Conservation (phyloP, 2,329 filamentous ascomycete species). For the Alternaria conjuncta region DNA sequence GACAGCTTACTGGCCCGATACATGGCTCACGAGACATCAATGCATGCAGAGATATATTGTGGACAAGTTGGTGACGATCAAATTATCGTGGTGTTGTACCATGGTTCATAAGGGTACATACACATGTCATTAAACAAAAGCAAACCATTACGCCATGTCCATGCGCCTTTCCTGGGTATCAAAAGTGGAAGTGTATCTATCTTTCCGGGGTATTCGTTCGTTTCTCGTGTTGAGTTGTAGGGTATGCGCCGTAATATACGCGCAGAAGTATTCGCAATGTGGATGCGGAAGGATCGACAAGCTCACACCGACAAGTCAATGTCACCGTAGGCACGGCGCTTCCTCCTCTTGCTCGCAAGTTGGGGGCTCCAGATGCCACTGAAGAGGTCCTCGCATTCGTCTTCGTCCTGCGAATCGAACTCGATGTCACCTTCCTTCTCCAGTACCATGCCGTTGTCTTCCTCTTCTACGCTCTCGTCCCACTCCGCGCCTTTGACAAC, state of each 20-base stretch:
- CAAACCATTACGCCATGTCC: background rate
- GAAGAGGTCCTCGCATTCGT: conserved; percentile 71
- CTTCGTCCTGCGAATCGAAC: conserved; percentile 70
- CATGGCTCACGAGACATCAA: background rate
- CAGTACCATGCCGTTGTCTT: conserved; percentile 14
- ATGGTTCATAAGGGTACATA: background rate
- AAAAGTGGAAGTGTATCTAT: background rate
- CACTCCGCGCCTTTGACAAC: conserved; percentile 59
- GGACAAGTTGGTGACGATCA: background rate
- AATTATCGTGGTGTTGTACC: background rate
- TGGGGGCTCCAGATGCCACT: conserved; percentile 66
- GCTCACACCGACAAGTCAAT: background rate
- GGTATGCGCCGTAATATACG: background rate
- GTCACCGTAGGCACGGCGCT: conserved; percentile 2
- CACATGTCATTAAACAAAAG: background rate
- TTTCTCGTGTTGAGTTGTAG: background rate
- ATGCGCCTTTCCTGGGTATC: background rate
- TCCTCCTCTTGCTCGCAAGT: conserved; percentile 54
- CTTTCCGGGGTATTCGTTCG: background rate
- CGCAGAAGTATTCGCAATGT: background rate
- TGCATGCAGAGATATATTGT: background rate
- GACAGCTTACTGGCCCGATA: background rate
- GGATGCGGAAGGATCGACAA: background rate
- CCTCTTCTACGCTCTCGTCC: conserved; percentile 52
- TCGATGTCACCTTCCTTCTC: conserved; percentile 52